Evolutionary conservation across 441 rosid species (phyloP), one percentile per base, ranked within the genome.

Genomic region (Populus hybrid): DNA sequence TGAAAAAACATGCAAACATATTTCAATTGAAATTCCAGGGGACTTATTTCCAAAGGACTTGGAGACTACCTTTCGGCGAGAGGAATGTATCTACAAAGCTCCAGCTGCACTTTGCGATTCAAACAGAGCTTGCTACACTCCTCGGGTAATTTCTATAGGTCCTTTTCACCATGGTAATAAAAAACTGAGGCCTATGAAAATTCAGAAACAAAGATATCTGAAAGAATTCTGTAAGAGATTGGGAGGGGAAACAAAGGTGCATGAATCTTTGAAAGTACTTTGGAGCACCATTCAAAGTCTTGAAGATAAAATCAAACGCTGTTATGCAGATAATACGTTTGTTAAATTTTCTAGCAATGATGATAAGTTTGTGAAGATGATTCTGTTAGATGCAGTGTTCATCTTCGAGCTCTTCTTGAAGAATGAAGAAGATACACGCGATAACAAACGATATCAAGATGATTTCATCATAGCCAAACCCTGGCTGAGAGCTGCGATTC

Each of bases 321-420:
- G 21, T 18, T 53, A 53, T 53, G 21, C 8, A 34, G 36, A 1
- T 34, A 6, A 34, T 34, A 34, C 36, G 0, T 6, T 1, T 6
- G 7, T 0, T 30, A 23, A n/a, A 0, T 82, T 67, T 66, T 82
- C 82, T 65, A 65, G 67, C 7, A 67, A 30, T 70, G 78, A 65
- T 59, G 0, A 50, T 1, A 0, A 2, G 10, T 82, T 82, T 3
- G 38, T 67, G 46, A 35, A 78, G 28, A 78, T 85, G 76, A 77
- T 85, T 63, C 71, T 81, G 18, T 23, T 76, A 0, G 86, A 85
- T 57, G 78, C 78, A 10, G 79, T 77, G 23, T 85, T 85, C 81
- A 81, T 83, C 32, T 20, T 85, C 8, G 84, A 81, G 63, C 75
- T 81, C 30, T 82, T 85, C 66, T 18, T 79, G 71, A 77, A 72